Conservation (phyloP, 345 rosid species). For the Limnanthes douglasii region DNA sequence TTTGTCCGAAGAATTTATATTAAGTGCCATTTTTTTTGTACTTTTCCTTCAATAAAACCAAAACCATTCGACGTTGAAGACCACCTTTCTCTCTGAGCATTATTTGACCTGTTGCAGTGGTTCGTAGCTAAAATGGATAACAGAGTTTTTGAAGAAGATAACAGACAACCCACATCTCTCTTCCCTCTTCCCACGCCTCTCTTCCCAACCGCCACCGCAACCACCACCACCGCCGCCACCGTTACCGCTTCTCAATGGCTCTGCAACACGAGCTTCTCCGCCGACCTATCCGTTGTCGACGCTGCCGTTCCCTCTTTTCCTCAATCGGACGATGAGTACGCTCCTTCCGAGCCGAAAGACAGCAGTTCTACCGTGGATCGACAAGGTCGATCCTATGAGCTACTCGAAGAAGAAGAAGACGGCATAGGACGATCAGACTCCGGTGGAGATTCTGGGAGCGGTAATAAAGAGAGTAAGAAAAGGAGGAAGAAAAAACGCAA, state of each 20-base stretch:
- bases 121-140: no score
- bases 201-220: constrained; percentile 11
- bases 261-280: constrained; percentile 69
- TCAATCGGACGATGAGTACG: neutral
- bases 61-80: no score
- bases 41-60: no score
- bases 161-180: no score
- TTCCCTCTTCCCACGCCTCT: no score
- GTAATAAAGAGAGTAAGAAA: constrained; percentile 16
- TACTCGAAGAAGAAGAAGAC: constrained; percentile 24
- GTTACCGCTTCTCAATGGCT: constrained; percentile 44
- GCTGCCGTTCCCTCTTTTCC: constrained; percentile 26
- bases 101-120: no score
- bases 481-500: constrained; percentile 23
- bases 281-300: constrained; percentile 45
- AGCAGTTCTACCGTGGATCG: constrained; percentile 6
- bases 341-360: constrained; percentile 25
- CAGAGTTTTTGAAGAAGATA: no score
- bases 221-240: constrained; percentile 11
- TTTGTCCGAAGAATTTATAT: no score
- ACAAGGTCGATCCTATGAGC: constrained; percentile 20
- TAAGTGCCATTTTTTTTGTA: no score
- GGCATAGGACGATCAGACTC: neutral
- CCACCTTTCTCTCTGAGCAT: no score
- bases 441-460: constrained; percentile 15